Evolutionary conservation across 768 basidiomycete species (phyloP), one percentile per base, ranked within the genome.

Genomic region (Obba rivulosa): DNA sequence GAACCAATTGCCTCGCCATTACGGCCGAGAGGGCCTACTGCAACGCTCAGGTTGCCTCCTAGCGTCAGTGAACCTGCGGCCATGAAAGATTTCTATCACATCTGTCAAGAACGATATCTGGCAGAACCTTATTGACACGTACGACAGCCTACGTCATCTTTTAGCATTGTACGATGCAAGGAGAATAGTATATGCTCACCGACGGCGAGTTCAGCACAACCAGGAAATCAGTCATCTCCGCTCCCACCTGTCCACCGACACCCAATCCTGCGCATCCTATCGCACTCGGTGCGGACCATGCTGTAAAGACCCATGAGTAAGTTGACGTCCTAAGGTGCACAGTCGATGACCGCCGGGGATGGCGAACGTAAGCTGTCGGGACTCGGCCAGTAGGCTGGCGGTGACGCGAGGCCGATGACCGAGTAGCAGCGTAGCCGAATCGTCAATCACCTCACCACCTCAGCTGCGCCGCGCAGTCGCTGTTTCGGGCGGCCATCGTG

Each of bases 241-340:
- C 87, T 18, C 88, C 88, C 17, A 78, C 74, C 59, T 91, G 88
- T 17, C 85, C 81, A 17, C 95, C 96, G 3, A 94, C 71, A 0
- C 95, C 95, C 4, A 94, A 62, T 0, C 95, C 95, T 13, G 87
- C 95, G 3, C 90, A 85, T 21, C 93, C 94, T 39, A 99, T 95
- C 2, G 95, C 96, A 62, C 86, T 88, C 3, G 96, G 96, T 17
- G 93, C 83, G 31, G 89, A 91, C 94, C 94, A 99, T 34, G 79
- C 87, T 92, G 51, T 48, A 21, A 13, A 50, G 22, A 31, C 13
- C 7, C 5, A 31, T 7, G 5, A 7, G 28, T 31, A 13, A 31
- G 28, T 31, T 13, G 48, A 44, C n/a, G 28, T 16, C 24, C 43
- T 11, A 7, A 16, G 34, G 7, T 28, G 38, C 21, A 41, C 28